Conservation (phyloP, 306 rosid species). For the Geum urbanum region DNA sequence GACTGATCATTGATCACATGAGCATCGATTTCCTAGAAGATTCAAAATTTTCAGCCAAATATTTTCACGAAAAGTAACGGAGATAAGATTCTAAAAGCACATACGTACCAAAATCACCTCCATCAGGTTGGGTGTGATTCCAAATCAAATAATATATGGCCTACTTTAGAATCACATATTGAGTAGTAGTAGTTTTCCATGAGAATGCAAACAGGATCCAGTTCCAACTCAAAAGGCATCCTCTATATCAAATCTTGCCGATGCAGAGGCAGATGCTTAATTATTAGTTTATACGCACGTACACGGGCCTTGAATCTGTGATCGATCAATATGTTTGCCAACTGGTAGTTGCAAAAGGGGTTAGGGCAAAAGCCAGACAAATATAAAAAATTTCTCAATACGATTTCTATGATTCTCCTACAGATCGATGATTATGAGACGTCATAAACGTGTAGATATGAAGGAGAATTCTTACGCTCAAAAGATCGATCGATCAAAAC, state of each 20-base stretch:
- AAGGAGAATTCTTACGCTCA: not conserved
- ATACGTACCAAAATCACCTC: not conserved
- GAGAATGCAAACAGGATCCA: slow-evolving; percentile 4
- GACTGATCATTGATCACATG: too few species aligned
- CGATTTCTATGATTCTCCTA: not conserved
- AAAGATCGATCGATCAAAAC: not conserved
- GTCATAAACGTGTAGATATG: not conserved
- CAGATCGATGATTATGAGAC: not conserved
- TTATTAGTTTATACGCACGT: not conserved
- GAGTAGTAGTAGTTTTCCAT: not conserved
- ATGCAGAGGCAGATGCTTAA: not conserved
- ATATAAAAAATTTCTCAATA: not conserved
- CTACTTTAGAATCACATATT: not conserved
- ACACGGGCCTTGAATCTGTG: not conserved
- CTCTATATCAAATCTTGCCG: not conserved
- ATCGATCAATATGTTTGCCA: not conserved
- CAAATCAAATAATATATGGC: slow-evolving; percentile 3
- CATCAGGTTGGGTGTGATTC: slow-evolving; percentile 3
- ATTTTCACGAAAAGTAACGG: not conserved
- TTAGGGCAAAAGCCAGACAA: not conserved
- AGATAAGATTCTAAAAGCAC: not conserved
- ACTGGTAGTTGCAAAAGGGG: not conserved
- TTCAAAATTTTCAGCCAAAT: not conserved
- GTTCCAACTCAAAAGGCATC: slow-evolving; percentile 8
- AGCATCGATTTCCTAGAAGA: too few species aligned